Percentiles rank a stretch among this genome's conserved stretches.
Evolutionary conservation across 768 basidiomycete species (phyloP).

Genomic region (Lactifluus subvellereus): DNA sequence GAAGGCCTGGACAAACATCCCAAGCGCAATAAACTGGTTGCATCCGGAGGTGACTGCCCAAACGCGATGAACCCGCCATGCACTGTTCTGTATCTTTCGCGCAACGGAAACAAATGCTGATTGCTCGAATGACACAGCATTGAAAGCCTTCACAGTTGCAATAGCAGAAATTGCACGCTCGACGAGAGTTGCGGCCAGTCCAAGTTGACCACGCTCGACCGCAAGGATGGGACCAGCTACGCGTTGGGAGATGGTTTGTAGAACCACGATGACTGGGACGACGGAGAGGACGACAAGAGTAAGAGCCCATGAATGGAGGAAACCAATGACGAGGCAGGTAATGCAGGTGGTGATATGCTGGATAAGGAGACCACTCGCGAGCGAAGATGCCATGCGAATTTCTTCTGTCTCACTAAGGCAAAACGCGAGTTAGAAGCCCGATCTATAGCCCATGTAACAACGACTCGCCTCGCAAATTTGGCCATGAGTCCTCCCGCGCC

Average conservation of each 20-base stretch:
- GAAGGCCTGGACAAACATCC: constrained; percentile 95
- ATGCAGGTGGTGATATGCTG: constrained; percentile 78
- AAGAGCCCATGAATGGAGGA: constrained; percentile 72
- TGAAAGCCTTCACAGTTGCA: constrained; percentile 89
- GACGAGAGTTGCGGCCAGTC: constrained; percentile 69
- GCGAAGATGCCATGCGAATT: constrained; percentile 77
- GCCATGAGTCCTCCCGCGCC: constrained; percentile 92
- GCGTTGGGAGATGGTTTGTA: constrained; percentile 70
- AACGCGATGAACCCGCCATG: constrained; percentile 51
- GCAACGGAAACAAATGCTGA: constrained; percentile 45
- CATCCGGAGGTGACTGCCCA: constrained; percentile 71
- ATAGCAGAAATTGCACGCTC: constrained; percentile 75
- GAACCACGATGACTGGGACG: constrained; percentile 73
- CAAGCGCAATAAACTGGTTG: constrained; percentile 77
- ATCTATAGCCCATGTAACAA: background rate
- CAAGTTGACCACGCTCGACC: constrained; percentile 59
- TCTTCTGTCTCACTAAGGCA: constrained; percentile 84
- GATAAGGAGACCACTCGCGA: constrained; percentile 69
- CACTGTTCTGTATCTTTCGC: constrained; percentile 39
- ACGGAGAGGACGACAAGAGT: constrained; percentile 90
- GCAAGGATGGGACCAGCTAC: constrained; percentile 62
- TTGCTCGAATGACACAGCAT: constrained; percentile 57
- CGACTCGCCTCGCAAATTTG: constrained; percentile 71
- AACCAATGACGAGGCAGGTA: constrained; percentile 76
- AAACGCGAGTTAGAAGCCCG: constrained; percentile 2